These are phyloP conservation scores for Royoungia palumana DNA, from an alignment of 768 basidiomycete species.

Conservation along the genomic window DNA sequence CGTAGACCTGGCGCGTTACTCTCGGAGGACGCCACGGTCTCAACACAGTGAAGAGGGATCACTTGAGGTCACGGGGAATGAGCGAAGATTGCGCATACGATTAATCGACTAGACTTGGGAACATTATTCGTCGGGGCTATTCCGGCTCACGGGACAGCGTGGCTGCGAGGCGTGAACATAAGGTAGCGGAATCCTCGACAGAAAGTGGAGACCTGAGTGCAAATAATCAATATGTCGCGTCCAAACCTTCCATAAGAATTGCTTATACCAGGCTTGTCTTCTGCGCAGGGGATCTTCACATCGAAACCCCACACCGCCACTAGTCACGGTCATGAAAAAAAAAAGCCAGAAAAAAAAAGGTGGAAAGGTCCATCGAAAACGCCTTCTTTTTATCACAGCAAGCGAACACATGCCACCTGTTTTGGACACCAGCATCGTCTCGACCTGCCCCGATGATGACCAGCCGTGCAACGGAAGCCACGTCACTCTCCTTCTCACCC, in stretches of 20 bases:
- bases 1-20: background rate
- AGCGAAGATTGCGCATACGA: background rate
- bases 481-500: background rate
- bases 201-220: slow-evolving; percentile 5
- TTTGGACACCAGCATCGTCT: slow-evolving; percentile 1
- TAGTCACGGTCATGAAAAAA: slow-evolving; percentile 1
- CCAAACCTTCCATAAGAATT: background rate
- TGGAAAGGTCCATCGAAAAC: slow-evolving; percentile 5
- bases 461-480: slow-evolving; percentile 1
- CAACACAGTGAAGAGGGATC: background rate
- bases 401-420: slow-evolving; percentile 8
- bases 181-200: background rate
- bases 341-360: background rate
- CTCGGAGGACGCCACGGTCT: background rate
- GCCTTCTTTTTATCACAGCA: slow-evolving; percentile 1
- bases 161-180: background rate
- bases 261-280: slow-evolving; percentile 14
- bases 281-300: background rate
- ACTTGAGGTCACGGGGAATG: background rate
- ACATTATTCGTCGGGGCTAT: slow-evolving; percentile 13
- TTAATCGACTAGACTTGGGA: background rate
- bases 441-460: slow-evolving; percentile 13
- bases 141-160: background rate
- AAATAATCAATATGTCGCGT: slow-evolving; percentile 4
- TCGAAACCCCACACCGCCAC: slow-evolving; percentile 1